phyloP scores from a whole-genome alignment of 176 grass and related monocot genomes.

The Cymbopogon citratus region DNA sequence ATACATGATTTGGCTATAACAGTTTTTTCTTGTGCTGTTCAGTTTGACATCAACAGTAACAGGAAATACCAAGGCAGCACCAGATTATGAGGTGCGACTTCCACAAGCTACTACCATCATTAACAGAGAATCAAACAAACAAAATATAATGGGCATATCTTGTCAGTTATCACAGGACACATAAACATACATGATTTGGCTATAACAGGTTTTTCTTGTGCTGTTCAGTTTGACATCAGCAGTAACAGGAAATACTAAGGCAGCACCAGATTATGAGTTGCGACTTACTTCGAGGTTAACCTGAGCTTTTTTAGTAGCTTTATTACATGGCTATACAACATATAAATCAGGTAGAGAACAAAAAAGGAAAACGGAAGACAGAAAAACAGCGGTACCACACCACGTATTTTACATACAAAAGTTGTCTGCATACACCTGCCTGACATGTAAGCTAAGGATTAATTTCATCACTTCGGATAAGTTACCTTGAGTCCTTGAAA shows the following conservation, averaged over 20 bases:
- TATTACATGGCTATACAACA: constrained; percentile 44
- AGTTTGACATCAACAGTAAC: background rate
- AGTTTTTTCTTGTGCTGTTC: background rate
- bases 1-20: no score
- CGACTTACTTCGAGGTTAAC: background rate
- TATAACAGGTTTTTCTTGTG: background rate
- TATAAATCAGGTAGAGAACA: background rate
- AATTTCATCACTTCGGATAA: no score
- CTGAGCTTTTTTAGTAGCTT: background rate
- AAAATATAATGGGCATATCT: background rate
- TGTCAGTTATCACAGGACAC: background rate
- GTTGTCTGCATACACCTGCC: background rate
- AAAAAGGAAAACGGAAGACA: background rate
- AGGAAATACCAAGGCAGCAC: constrained; percentile 1
- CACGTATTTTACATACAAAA: constrained; percentile 30
- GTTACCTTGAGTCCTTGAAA: no score
- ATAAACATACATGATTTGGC: no score
- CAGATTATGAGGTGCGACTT: background rate
- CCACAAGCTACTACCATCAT: no score
- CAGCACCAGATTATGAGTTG: background rate
- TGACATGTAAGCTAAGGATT: constrained; percentile 22
- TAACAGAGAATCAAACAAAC: background rate
- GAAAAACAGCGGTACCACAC: background rate
- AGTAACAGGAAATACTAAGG: background rate
- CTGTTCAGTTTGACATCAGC: background rate